A percentile compares a stretch with the other conserved stretches of the same genome.
Evolutionary conservation across 345 rosid species (phyloP).

Genomic region (Cardamine chenopodiifolia): DNA sequence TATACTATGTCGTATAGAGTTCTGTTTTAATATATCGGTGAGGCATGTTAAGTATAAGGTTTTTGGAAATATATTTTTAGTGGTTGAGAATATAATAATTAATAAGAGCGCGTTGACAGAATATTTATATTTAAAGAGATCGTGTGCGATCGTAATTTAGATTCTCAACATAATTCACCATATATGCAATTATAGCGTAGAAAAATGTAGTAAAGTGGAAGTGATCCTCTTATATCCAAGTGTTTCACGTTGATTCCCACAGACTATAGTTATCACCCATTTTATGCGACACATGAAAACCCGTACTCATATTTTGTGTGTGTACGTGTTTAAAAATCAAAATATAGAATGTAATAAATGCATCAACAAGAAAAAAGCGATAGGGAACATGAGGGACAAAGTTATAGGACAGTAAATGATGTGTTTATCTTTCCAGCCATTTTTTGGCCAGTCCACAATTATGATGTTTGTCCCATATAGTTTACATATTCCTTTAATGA

Average conservation of each 20-base stretch:
- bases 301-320: conserved; percentile 26
- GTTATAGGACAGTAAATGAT: conserved; percentile 35
- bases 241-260: conserved; percentile 42
- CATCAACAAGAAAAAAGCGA: conserved; percentile 35
- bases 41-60: conserved; percentile 8
- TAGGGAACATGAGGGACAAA: conserved; percentile 42
- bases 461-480: conserved; percentile 36
- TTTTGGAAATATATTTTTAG: conserved; percentile 13
- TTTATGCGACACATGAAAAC: conserved; percentile 40
- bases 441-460: conserved; percentile 36
- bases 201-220: conserved; percentile 35
- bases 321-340: conserved; percentile 29
- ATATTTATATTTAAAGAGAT: conserved; percentile 34
- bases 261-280: conserved; percentile 30
- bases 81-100: conserved; percentile 26
- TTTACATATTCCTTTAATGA: conserved; percentile 10
- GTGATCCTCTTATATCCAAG: conserved; percentile 36
- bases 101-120: conserved; percentile 41
- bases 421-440: conserved; percentile 40
- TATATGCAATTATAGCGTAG: conserved; percentile 29
- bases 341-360: conserved; percentile 28
- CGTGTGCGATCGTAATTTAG: conserved; percentile 32
- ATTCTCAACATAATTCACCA: conserved; percentile 34
- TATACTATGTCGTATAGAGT: not conserved
- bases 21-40: not conserved